phyloP scores from a whole-genome alignment of 2,329 filamentous ascomycete species.

The Clonostachys chloroleuca region DNA sequence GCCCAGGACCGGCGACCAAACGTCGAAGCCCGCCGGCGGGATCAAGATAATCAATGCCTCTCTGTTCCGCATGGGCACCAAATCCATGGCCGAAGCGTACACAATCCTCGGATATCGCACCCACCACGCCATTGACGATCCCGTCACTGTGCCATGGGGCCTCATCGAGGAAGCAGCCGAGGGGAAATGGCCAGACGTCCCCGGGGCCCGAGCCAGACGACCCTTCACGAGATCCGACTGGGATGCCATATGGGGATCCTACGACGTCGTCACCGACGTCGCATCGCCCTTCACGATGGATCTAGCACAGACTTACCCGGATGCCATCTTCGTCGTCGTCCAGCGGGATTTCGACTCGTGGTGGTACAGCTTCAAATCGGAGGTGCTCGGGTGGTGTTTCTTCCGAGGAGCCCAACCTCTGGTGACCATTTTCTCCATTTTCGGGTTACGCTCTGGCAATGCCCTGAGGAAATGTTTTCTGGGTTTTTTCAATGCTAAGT shows the following conservation, averaged over 20 bases:
- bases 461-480: slow-evolving; percentile 15
- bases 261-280: slow-evolving; percentile 9
- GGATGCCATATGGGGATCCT: slow-evolving; percentile 3
- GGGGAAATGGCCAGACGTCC: slow-evolving; percentile 2
- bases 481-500: slow-evolving; percentile 16
- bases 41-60: slow-evolving; percentile 3
- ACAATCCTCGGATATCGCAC: slow-evolving; percentile 1
- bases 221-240: slow-evolving; percentile 2
- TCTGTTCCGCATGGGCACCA: slow-evolving; percentile 5
- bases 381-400: background rate
- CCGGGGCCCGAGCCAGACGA: background rate
- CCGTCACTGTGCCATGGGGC: background rate
- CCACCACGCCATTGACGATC: slow-evolving; percentile 2
- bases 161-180: slow-evolving; percentile 3
- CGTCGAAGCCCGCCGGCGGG: background rate
- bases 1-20: too few species aligned
- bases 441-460: slow-evolving; percentile 19
- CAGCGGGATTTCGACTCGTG: slow-evolving; percentile 9
- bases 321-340: slow-evolving; percentile 9
- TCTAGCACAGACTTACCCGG: slow-evolving; percentile 9
- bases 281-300: slow-evolving; percentile 7
- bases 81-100: slow-evolving; percentile 5
- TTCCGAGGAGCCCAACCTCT: slow-evolving; percentile 4
- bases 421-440: slow-evolving; percentile 14
- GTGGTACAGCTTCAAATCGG: slow-evolving; percentile 10